A percentile compares a stretch with the other conserved stretches of the same genome.
phyloP scores from a whole-genome alignment of 345 rosid species.

The Linum usitatissimum region DNA sequence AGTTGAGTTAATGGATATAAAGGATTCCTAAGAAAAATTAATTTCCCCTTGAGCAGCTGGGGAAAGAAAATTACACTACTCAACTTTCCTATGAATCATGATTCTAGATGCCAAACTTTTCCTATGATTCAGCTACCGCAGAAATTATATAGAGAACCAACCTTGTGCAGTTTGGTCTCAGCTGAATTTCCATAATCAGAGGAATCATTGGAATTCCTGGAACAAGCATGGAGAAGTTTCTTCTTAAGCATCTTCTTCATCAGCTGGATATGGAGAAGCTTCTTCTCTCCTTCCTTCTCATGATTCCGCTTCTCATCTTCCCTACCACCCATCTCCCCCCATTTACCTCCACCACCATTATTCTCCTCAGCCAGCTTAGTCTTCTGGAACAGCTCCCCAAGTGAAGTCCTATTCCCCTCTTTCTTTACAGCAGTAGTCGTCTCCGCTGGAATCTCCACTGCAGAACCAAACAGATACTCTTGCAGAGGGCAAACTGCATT shows the following conservation, averaged over 20 bases:
- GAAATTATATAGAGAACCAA: slow-evolving; percentile 4
- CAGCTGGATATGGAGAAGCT: slow-evolving; percentile 31
- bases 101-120: too few species aligned
- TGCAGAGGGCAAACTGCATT: slow-evolving; percentile 59
- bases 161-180: slow-evolving; percentile 65
- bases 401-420: slow-evolving; percentile 62
- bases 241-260: slow-evolving; percentile 59
- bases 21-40: too few species aligned
- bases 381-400: slow-evolving; percentile 70
- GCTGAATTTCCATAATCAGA: slow-evolving; percentile 38
- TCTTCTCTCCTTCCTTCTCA: slow-evolving; percentile 52
- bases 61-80: background rate
- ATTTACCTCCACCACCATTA: slow-evolving; percentile 19
- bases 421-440: slow-evolving; percentile 29
- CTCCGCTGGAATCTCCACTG: slow-evolving; percentile 45
- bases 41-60: too few species aligned
- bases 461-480: slow-evolving; percentile 64
- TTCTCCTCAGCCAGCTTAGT: slow-evolving; percentile 43
- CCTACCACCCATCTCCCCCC: slow-evolving; percentile 43
- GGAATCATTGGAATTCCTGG: slow-evolving; percentile 28
- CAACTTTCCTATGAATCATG: too few species aligned
- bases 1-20: too few species aligned
- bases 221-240: slow-evolving; percentile 39
- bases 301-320: slow-evolving; percentile 15
- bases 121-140: too few species aligned